phyloP scores from a whole-genome alignment of 768 basidiomycete species.

The Hygrophorus pudorinus region DNA sequence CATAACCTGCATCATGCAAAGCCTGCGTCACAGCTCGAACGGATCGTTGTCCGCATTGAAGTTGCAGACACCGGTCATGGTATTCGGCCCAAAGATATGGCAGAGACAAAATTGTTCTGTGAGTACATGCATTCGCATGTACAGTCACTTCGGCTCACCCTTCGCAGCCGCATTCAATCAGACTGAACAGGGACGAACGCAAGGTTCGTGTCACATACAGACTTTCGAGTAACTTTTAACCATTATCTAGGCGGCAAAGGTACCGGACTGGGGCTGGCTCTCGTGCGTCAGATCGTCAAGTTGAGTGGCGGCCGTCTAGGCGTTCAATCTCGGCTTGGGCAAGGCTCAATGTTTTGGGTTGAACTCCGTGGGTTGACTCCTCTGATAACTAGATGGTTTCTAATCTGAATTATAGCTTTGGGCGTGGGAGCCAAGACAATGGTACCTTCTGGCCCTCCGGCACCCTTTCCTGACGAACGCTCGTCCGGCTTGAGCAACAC shows the following conservation, averaged over 20 bases:
- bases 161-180: constrained; percentile 61
- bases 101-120: constrained; percentile 65
- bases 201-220: constrained; percentile 27
- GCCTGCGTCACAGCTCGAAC: constrained; percentile 33
- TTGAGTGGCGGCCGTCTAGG: constrained; percentile 65
- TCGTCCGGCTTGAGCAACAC: constrained; percentile 13
- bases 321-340: constrained; percentile 49
- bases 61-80: constrained; percentile 63
- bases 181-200: constrained; percentile 65
- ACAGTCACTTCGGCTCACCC: neutral
- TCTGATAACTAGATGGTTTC: neutral
- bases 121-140: constrained; percentile 15
- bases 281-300: constrained; percentile 73
- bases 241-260: constrained; percentile 44
- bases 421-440: constrained; percentile 55
- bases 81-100: constrained; percentile 48
- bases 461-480: constrained; percentile 12
- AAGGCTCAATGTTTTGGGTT: constrained; percentile 86
- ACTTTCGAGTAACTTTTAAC: neutral
- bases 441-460: constrained; percentile 14
- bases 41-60: constrained; percentile 78
- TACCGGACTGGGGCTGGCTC: constrained; percentile 65
- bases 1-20: constrained; percentile 40
- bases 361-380: constrained; percentile 37
- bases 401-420: constrained; percentile 30